Evolutionary conservation across 2,329 filamentous ascomycete genomes (phyloP).

Genomic region (Bipolaris oryzae): DNA sequence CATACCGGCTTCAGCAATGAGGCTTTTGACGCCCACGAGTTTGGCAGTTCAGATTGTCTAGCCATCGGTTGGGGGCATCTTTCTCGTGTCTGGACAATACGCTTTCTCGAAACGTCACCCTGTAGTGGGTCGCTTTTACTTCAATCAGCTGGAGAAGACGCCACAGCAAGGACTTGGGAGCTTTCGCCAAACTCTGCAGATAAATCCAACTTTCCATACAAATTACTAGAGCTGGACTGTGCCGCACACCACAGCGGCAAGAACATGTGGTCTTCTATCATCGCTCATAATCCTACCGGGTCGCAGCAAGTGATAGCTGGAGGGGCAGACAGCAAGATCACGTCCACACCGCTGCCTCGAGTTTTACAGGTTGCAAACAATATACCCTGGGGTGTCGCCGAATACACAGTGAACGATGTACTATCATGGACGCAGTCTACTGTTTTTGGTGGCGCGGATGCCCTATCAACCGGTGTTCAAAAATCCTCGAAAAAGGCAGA

Average conservation of each 20-base stretch:
- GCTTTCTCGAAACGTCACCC: conserved; percentile 59
- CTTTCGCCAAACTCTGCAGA: conserved; percentile 17
- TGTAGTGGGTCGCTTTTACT: conserved; percentile 55
- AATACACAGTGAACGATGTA: conserved; percentile 39
- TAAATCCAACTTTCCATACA: conserved; percentile 23
- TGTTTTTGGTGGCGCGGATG: background rate
- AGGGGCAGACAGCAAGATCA: conserved; percentile 77
- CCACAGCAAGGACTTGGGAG: conserved; percentile 74
- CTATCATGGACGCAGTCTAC: conserved; percentile 16
- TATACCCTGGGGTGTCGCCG: conserved; percentile 10
- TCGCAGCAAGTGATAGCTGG: conserved; percentile 55
- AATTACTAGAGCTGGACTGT: conserved; percentile 60
- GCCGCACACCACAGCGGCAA: conserved; percentile 79
- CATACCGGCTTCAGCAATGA: conserved; percentile 55
- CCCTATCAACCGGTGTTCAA: background rate
- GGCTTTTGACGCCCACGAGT: conserved; percentile 27
- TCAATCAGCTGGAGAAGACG: conserved; percentile 85
- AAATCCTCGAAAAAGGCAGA: conserved; percentile 37
- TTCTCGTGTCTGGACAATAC: conserved; percentile 88
- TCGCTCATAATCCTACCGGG: conserved; percentile 10
- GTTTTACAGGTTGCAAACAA: background rate
- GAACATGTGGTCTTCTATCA: conserved; percentile 76
- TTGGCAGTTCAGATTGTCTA: conserved; percentile 52
- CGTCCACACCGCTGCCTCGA: conserved; percentile 23
- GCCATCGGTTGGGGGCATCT: conserved; percentile 83